Conservation (phyloP, 1,139 yeast genomes). For the Wickerhamomyces sp. region DNA sequence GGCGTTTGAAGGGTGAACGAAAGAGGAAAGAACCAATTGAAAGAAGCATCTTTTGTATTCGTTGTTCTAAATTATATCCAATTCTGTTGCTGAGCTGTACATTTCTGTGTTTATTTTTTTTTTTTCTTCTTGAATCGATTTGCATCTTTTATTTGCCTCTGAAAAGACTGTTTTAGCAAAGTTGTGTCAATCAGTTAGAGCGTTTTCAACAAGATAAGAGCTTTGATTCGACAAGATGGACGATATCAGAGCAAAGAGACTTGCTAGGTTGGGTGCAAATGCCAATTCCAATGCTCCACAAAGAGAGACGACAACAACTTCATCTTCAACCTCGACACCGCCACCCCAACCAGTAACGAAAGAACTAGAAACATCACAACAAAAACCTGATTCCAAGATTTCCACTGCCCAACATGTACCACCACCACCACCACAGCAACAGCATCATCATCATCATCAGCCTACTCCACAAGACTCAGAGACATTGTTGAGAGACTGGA, state of each 20-base stretch:
- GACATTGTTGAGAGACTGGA: slow-evolving; percentile 24
- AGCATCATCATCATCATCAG: too few species aligned
- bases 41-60: too few species aligned
- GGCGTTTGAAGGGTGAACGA: too few species aligned
- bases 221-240: slow-evolving; percentile 7
- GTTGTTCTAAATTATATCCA: too few species aligned
- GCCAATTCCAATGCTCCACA: not conserved
- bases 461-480: slow-evolving; percentile 1
- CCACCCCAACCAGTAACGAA: slow-evolving; percentile 1
- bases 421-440: not conserved
- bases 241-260: slow-evolving; percentile 48
- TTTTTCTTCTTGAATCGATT: too few species aligned
- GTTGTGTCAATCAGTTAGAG: too few species aligned
- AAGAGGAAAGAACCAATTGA: too few species aligned
- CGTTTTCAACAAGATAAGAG: too few species aligned
- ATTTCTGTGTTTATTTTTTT: too few species aligned
- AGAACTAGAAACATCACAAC: not conserved
- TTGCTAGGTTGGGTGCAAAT: slow-evolving; percentile 38
- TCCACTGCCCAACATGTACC: not conserved
- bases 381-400: not conserved
- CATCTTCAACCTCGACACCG: not conserved
- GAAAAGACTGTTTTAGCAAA: too few species aligned
- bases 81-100: too few species aligned
- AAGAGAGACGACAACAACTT: not conserved
- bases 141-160: too few species aligned